Evolutionary conservation across 208 protist genomes (phyloP), one percentile per base, ranked within the genome.

Genomic region (Leishmania aethiopica): DNA sequence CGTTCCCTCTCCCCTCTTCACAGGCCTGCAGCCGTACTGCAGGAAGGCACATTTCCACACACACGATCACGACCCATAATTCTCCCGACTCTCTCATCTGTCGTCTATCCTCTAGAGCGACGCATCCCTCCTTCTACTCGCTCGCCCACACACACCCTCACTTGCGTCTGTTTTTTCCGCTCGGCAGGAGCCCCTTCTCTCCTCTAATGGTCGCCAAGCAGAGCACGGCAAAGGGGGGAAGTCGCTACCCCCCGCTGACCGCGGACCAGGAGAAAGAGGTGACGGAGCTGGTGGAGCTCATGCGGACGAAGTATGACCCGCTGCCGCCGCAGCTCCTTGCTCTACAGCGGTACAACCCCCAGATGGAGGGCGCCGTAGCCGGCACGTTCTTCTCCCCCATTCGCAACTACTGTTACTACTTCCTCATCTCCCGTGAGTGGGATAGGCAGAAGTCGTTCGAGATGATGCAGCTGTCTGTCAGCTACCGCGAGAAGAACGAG

Each of bases 341-440:
- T 37, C 70, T 69, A 25, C 73, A 57, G 28, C 59, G 47, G 32
- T 79, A 70, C 60, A 69, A 25, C 40, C 10, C 42, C 40, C 25
- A 47, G 19, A 47, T 3, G 8, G 67, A 15, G 6, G 76, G 83
- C 1, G 71, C 55, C 57, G 57, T 49, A 0, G 37, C 80, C 17
- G 66, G 66, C 57, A 93, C 88, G 25, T 22, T 47, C 8, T 53
- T 88, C 75, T 86, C 87, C 47, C 72, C 80, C 0, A 70, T 75
- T 19, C 89, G 89, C 28, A 60, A 88, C 35, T 89, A 87, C 81
- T 87, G 85, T 35, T 92, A 94, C 83, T 71, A 40, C 19, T 94
- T 91, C 76, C 85, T 94, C 28, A 55, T 83, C 19, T 70, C 89
- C 4, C 85, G 86, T 32, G 60, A 86, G 53, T 96, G 90, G 91